phyloP scores from a whole-genome alignment of 1,284 basidiomycete genomes.

The Malassezia nana region DNA sequence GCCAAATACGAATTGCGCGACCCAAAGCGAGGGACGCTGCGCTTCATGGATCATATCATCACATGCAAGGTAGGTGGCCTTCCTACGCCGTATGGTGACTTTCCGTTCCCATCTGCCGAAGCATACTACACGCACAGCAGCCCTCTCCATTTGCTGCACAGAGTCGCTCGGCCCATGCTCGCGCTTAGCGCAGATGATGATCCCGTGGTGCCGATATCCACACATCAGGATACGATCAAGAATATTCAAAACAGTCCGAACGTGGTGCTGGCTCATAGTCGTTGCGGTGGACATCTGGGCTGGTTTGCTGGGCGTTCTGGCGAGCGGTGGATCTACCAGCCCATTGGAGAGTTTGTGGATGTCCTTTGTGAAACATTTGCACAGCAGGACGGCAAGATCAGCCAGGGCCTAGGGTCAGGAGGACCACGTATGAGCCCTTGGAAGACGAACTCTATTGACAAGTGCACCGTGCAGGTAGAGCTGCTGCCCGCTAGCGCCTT shows the following conservation, averaged over 20 bases:
- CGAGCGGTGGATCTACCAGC: conserved; percentile 34
- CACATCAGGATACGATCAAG: conserved; percentile 28
- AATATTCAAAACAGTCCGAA: conserved; percentile 58
- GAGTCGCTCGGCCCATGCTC: conserved; percentile 53
- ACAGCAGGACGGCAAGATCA: conserved; percentile 1
- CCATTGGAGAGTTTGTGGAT: conserved; percentile 31
- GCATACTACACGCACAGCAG: conserved; percentile 62
- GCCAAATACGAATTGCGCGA: neutral
- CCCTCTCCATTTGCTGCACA: conserved; percentile 26
- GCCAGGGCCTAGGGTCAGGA: conserved; percentile 9
- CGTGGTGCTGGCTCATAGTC: conserved; percentile 65
- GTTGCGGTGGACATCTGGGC: conserved; percentile 80
- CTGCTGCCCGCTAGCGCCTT: conserved; percentile 25
- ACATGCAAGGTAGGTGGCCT: conserved; percentile 69
- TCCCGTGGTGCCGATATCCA: conserved; percentile 58
- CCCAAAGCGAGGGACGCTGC: conserved; percentile 31
- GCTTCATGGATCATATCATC: conserved; percentile 55
- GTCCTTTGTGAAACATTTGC: conserved; percentile 25
- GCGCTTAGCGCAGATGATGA: conserved; percentile 83
- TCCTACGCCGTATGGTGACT: conserved; percentile 28
- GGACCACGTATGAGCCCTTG: conserved; percentile 18
- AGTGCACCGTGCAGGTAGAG: conserved; percentile 17
- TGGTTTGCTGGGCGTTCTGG: conserved; percentile 63
- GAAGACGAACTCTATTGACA: conserved; percentile 3
- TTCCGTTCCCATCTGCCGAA: conserved; percentile 54